These are phyloP conservation scores for Suhomyces pyralidae DNA, from an alignment of 805 yeast species.

Conservation along the genomic window DNA sequence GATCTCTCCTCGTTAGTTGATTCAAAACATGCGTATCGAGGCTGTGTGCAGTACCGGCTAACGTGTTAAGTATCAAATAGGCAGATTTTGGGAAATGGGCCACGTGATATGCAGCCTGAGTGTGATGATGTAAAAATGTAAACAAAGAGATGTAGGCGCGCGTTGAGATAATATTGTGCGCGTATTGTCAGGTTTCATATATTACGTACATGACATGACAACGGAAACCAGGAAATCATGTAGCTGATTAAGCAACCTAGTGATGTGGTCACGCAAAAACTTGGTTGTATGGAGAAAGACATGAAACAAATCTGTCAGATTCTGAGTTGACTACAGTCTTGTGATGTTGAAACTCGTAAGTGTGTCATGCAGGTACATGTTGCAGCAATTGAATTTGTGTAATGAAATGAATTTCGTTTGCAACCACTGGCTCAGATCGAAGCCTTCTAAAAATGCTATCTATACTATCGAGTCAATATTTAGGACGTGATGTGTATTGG, in stretches of 20 bases:
- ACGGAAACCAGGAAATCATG: background rate
- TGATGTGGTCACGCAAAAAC: background rate
- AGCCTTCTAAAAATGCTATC: background rate
- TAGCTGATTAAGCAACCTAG: background rate
- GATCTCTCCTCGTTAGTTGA: background rate
- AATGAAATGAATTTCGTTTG: background rate
- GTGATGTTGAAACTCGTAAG: background rate
- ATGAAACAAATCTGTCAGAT: background rate
- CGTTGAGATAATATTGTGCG: background rate
- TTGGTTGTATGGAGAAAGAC: background rate
- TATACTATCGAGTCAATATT: background rate
- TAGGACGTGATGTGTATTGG: background rate
- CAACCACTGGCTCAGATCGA: background rate
- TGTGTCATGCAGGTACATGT: background rate
- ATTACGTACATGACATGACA: background rate
- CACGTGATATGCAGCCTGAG: background rate
- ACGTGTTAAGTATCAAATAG: background rate
- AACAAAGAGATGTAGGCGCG: background rate
- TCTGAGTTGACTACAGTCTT: background rate
- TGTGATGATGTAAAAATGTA: background rate
- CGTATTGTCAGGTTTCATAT: background rate
- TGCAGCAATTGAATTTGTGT: background rate
- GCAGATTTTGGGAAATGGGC: background rate
- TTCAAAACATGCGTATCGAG: background rate
- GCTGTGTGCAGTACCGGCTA: background rate